These are phyloP conservation scores for Drechslera avenae DNA, from an alignment of 2,329 filamentous ascomycete species.

Conservation along the genomic window DNA sequence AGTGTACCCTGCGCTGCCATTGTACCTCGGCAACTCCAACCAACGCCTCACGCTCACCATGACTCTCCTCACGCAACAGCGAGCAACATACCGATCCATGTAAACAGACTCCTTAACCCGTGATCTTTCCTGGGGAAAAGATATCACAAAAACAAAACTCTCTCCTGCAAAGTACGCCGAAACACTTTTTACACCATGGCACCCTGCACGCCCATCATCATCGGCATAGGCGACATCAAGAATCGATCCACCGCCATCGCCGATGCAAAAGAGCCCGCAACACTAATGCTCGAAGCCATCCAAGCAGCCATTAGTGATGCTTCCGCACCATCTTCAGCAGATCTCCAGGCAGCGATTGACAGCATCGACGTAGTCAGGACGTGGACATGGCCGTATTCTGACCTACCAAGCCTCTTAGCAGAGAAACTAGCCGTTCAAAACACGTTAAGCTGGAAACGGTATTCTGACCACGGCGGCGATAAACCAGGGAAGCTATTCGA, in stretches of 20 bases:
- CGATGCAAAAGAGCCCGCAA: slow-evolving; percentile 63
- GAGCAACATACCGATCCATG: too few relatives aligned
- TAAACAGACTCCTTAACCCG: too few relatives aligned
- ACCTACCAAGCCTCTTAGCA: slow-evolving; percentile 62
- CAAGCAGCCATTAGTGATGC: slow-evolving; percentile 59
- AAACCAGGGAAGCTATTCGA: slow-evolving; percentile 67
- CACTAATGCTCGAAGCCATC: slow-evolving; percentile 64
- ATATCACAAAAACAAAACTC: too few relatives aligned
- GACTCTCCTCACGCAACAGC: too few relatives aligned
- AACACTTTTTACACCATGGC: too few relatives aligned
- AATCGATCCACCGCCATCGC: slow-evolving; percentile 59
- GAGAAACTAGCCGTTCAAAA: slow-evolving; percentile 56
- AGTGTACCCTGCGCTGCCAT: too few relatives aligned
- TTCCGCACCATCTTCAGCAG: slow-evolving; percentile 34
- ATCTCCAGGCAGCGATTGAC: slow-evolving; percentile 58
- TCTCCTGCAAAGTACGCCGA: too few relatives aligned
- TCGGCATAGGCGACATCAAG: slow-evolving; percentile 67
- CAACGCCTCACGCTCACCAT: background rate
- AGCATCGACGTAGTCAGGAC: slow-evolving; percentile 65
- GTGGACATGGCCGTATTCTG: slow-evolving; percentile 70
- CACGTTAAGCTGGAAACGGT: slow-evolving; percentile 53
- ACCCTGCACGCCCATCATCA: slow-evolving; percentile 56
- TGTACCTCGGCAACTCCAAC: background rate
- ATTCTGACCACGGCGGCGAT: slow-evolving; percentile 67
- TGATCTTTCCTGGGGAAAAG: too few relatives aligned